Evolutionary conservation across 805 yeast genomes (phyloP), one percentile per base, ranked within the genome.

Genomic region (Candida vaughaniae): DNA sequence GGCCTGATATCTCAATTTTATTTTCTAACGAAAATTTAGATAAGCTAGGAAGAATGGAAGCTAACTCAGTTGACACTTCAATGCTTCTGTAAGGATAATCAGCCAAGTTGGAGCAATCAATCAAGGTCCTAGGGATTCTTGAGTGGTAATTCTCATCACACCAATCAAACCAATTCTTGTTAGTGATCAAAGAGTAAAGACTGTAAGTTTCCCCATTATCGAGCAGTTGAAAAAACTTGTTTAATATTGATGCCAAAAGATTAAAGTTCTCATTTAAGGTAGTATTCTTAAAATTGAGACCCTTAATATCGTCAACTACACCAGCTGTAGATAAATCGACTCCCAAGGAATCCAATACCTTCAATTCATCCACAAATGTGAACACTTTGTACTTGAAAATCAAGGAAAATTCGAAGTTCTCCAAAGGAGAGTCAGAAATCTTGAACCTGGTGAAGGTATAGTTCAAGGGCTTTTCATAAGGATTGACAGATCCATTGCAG

Each of bases 391-490:
- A 27, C 12, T 50, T 30, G 34, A 39, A 44, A 23, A 54, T 39
- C 44, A 42, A 37, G 6, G 58, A 47, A 19, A 52, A 38, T 29
- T 55, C 60, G 36, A 42, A 55, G 31, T 53, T 53, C 22, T 41
- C 42, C 22, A 45, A 30, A 14, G 37, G 35, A 12, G 42, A 35
- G 2, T 40, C 30, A 9, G 53, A 45, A 9, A 48, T 37, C 16
- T 29, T 33, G 29, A 50, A 41, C 16, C 31, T 39, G 2, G 49
- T 39, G 26, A 42, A 28, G 6, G 31, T 16, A 14, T 25, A 25
- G 25, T 31, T 17, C 37, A 38, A 33, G 6, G 35, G 39, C 10
- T 30, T 33, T 4, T 38, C 33, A 18, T n/a, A 33, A 4, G 20
- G 32, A 19, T 45, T 15, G 12, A 42, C 12, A 14, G 39, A 10